A percentile compares a stretch with the other conserved stretches of the same genome.
Conservation (phyloP, 2,329 filamentous ascomycete species). For the Clonostachys chloroleuca region DNA sequence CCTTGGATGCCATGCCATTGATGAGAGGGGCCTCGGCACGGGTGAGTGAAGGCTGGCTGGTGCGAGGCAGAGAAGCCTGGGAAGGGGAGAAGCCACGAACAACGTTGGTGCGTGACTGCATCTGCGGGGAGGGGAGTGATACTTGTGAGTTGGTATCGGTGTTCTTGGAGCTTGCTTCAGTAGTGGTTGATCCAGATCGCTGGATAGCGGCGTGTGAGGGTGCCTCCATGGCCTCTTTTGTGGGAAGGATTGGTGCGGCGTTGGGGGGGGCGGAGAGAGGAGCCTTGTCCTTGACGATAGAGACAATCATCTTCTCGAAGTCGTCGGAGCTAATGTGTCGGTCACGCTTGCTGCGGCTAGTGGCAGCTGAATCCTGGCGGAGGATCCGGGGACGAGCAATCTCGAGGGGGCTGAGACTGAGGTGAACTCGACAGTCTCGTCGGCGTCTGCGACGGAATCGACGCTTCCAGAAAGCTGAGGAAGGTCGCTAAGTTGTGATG, state of each 20-base stretch:
- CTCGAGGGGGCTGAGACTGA: conserved; percentile 48
- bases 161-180: conserved; percentile 47
- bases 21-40: conserved; percentile 49
- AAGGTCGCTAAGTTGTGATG: conserved; percentile 43
- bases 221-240: conserved; percentile 23
- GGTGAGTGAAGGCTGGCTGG: conserved; percentile 34
- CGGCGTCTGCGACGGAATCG: conserved; percentile 63
- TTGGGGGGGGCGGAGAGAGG: conserved; percentile 39
- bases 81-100: conserved; percentile 84
- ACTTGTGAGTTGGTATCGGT: conserved; percentile 40
- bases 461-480: conserved; percentile 75
- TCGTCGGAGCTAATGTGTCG: conserved; percentile 91
- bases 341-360: conserved; percentile 71
- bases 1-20: conserved; percentile 55
- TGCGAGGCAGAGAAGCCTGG: conserved; percentile 45
- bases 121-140: conserved; percentile 19
- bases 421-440: conserved; percentile 58
- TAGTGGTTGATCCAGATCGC: conserved; percentile 37
- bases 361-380: conserved; percentile 66
- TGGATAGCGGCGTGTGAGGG: neutral
- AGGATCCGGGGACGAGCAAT: conserved; percentile 63
- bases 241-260: conserved; percentile 22
- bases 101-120: conserved; percentile 47
- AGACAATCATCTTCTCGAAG: conserved; percentile 89
- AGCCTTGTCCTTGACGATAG: conserved; percentile 83